These are phyloP conservation scores for Aspergillus sp. DNA, from an alignment of 2,329 filamentous ascomycete genomes.

Conservation along the genomic window DNA sequence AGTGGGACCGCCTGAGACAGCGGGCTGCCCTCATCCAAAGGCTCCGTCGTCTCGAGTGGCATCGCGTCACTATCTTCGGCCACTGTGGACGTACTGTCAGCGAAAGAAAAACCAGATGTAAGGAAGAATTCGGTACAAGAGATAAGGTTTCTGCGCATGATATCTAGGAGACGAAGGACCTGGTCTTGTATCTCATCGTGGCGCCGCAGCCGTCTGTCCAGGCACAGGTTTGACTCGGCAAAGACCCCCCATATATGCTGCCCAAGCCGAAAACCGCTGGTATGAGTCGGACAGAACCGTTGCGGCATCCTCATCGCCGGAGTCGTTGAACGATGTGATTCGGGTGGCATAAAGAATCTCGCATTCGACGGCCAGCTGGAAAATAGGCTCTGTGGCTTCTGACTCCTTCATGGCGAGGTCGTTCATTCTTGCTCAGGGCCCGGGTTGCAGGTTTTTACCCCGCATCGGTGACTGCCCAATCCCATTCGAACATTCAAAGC, in stretches of 20 bases:
- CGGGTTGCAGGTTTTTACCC: too few relatives aligned
- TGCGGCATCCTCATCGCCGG: neutral
- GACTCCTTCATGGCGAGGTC: neutral
- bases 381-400: constrained; percentile 1
- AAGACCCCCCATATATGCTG: constrained; percentile 4
- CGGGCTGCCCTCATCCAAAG: neutral
- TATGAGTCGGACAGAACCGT: constrained; percentile 1
- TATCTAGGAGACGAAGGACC: constrained; percentile 5
- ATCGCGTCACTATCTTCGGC: neutral
- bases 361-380: constrained; percentile 4
- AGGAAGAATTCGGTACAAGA: neutral
- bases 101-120: neutral
- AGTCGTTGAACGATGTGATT: neutral
- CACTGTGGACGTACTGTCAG: neutral
- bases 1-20: neutral
- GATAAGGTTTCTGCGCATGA: neutral
- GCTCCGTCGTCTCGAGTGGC: neutral
- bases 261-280: constrained; percentile 8
- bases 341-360: neutral
- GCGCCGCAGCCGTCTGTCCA: constrained; percentile 4
- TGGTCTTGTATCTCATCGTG: constrained; percentile 8
- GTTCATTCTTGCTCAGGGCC: neutral
- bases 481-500: too few relatives aligned
- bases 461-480: too few relatives aligned
- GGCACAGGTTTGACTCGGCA: constrained; percentile 1